These are phyloP conservation scores for Scheffersomyces amazonensis DNA, from an alignment of 805 yeast genomes.

Conservation along the genomic window DNA sequence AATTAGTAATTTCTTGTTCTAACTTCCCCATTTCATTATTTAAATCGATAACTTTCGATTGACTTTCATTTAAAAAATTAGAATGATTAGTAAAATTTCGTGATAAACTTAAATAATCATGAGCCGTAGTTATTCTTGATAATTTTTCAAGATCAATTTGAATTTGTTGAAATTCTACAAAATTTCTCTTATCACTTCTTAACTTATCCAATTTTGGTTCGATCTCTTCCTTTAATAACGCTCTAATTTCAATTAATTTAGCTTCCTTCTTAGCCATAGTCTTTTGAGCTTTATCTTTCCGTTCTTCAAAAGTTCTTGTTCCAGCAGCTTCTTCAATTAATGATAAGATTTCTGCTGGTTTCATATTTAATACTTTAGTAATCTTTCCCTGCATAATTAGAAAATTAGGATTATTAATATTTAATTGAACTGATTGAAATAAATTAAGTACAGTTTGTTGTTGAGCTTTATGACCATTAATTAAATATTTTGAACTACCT, in stretches of 20 bases:
- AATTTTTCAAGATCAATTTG: conserved; percentile 78
- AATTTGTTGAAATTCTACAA: conserved; percentile 81
- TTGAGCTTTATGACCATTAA: conserved; percentile 95
- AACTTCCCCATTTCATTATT: conserved; percentile 44
- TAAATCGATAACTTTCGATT: conserved; percentile 37
- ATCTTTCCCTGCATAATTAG: conserved; percentile 98
- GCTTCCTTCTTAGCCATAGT: conserved; percentile 90
- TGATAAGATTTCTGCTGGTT: conserved; percentile 83
- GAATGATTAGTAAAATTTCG: conserved; percentile 42
- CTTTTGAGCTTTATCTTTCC: conserved; percentile 86
- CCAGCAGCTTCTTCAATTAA: conserved; percentile 98
- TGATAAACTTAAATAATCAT: conserved; percentile 54
- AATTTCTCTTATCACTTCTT: conserved; percentile 76
- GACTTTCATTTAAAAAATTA: conserved; percentile 40
- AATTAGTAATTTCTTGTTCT: conserved; percentile 51
- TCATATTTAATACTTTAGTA: conserved; percentile 96
- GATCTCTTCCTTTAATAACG: conserved; percentile 77
- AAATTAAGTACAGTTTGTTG: conserved; percentile 87
- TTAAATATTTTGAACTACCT: conserved; percentile 86
- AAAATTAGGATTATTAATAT: conserved; percentile 95
- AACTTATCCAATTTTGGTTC: conserved; percentile 86
- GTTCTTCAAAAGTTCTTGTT: conserved; percentile 90
- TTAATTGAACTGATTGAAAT: conserved; percentile 92
- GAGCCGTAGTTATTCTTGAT: conserved; percentile 71
- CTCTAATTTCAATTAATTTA: conserved; percentile 74